Evolutionary conservation across 768 basidiomycete genomes (phyloP).

Genomic region (Suillus decipiens): DNA sequence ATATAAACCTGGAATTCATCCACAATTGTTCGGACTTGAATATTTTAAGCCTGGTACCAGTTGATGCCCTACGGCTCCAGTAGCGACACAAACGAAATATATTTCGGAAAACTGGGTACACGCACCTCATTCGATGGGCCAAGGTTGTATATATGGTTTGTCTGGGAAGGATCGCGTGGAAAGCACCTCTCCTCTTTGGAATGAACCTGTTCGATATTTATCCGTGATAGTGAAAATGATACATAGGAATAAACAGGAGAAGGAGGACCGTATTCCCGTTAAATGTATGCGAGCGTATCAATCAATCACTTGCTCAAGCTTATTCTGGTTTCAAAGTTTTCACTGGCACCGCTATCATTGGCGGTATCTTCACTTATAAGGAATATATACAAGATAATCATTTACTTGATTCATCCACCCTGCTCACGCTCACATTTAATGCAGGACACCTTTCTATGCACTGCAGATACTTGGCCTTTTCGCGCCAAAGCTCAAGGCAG

Average conservation of each 20-base stretch:
- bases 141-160: not conserved
- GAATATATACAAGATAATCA: slow-evolving; percentile 50
- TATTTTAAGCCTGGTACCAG: too few relatives aligned
- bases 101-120: not conserved
- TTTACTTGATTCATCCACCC: not conserved
- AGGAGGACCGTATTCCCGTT: not conserved
- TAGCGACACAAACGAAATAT: slow-evolving; percentile 1
- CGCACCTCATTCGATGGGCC: not conserved
- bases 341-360: slow-evolving; percentile 70
- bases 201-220: slow-evolving; percentile 3
- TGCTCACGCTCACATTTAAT: slow-evolving; percentile 21
- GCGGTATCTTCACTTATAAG: slow-evolving; percentile 69
- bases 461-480: slow-evolving; percentile 53
- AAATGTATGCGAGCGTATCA: not conserved
- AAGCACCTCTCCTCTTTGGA: not conserved
- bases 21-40: not conserved
- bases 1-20: not conserved
- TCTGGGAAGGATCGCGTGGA: not conserved
- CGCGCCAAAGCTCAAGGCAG: slow-evolving; percentile 55
- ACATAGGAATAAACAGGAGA: not conserved
- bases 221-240: not conserved
- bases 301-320: not conserved
- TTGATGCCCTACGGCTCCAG: not conserved
- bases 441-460: slow-evolving; percentile 77
- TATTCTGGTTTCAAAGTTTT: slow-evolving; percentile 22